These are phyloP conservation scores for Phytopythium delawarense DNA, from an alignment of 352 stramenopile genomes.

Conservation along the genomic window DNA sequence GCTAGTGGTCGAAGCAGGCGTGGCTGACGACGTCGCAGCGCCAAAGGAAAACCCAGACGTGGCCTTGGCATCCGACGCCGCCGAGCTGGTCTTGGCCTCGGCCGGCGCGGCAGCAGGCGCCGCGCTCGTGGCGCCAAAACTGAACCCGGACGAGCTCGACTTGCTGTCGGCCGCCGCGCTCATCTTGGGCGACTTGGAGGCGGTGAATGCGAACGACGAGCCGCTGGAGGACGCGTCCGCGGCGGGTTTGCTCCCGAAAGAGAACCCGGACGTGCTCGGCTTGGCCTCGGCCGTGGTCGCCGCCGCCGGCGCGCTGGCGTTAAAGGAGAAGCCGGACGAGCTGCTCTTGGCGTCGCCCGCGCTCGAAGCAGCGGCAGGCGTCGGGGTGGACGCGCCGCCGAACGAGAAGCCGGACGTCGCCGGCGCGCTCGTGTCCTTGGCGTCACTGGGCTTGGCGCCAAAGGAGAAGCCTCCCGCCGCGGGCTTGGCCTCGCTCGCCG, in stretches of 20 bases:
- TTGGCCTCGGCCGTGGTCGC: conserved; percentile 6
- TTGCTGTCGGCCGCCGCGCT: conserved; percentile 18
- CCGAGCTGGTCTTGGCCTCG: conserved; percentile 9
- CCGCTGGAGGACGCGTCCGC: conserved; percentile 7
- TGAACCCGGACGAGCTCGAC: conserved; percentile 19
- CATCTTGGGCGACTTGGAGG: conserved; percentile 16
- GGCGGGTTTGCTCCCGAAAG: conserved; percentile 27
- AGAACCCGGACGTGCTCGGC: conserved; percentile 27
- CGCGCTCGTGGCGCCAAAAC: conserved; percentile 15
- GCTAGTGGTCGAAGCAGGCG: conserved; percentile 10
- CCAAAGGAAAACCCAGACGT: conserved; percentile 31
- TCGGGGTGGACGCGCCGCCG: neutral
- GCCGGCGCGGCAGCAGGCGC: conserved; percentile 1
- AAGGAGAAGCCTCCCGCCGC: conserved; percentile 25
- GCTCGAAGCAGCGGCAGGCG: neutral
- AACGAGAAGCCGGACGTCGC: conserved; percentile 10
- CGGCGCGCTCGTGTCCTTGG: neutral
- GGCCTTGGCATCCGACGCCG: conserved; percentile 12
- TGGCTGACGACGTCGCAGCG: conserved; percentile 8
- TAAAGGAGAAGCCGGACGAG: conserved; percentile 26
- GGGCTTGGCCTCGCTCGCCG: conserved; percentile 13
- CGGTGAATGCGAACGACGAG: conserved; percentile 21
- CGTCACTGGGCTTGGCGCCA: conserved; percentile 10
- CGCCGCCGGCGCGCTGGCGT: conserved; percentile 1
- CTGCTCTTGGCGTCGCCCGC: conserved; percentile 3